Base-by-base conservation (phyloP, 1,139 yeast species). In the Arxiozyma telluris region DNA sequence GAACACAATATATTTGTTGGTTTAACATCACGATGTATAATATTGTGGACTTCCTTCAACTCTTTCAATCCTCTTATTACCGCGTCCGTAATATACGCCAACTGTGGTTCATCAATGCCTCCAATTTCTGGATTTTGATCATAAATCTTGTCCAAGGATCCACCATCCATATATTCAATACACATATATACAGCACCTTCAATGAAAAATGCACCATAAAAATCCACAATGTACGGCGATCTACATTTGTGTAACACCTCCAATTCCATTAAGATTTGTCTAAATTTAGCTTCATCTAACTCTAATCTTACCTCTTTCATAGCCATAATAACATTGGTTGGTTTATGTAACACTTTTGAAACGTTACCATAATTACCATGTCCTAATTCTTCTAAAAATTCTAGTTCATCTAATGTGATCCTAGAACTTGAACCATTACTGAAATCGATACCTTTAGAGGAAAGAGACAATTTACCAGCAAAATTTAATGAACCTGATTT, bases 101-200 rank as follows among this genome's bases (percentile, higher is more conserved):
- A 76, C 53, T 84, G 83, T 52, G 84, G 84, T 69, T 91, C 96
- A 56, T 82, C 83, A 25, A 90, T 78, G n/a, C 96, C 95, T 34
- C 83, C 83, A 41, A 67, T 58, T 42, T 59, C 64, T 0, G 62
- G 61, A 38, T 76, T 76, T 51, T 72, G 72, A 38, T 81, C 84
- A 70, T 90, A 93, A 25, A 93, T 77, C 65, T 86, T 88, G 70
- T 93, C 97, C 55, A 94, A 73, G 0, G 96, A 89, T 0, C 97
- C 97, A 51, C 97, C 98, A 70, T 91, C 96, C 99, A 93, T 93
- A 70, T 84, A 88, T 72, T 93, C 99, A 80, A 93, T 93, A 72
- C 98, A 93, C 87, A 94, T 90, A 73, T 91, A 93, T 46, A 93
- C 98, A 0, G 97, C 96, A 49, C 98, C 97, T 71, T 93, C 98